Evolutionary conservation across 352 stramenopile species (phyloP), one percentile per base, ranked within the genome.

Genomic region (Thalassiosira ordinaria): DNA sequence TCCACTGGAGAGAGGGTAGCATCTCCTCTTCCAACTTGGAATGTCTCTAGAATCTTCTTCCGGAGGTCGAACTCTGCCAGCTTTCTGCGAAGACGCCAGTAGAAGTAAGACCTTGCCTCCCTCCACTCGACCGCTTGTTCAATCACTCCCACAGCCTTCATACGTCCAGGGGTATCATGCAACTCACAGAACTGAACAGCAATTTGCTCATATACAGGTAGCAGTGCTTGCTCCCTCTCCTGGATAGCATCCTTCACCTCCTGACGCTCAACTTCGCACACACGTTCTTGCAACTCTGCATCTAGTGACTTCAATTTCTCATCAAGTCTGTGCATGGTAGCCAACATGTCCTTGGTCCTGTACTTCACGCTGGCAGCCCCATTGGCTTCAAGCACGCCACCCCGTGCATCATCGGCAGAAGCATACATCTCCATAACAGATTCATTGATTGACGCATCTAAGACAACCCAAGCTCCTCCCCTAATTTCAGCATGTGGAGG

Each of bases 341-440:
- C 85, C 16, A 99, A 75, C 31, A 99, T 91, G 85, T 99, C 97
- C 82, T 98, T 98, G 77, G 97, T 96, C 61, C 97, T 92, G 93
- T 99, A 99, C 92, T 99, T 99, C 83, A 99, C 99, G 86, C 96
- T 96, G 37, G 98, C 98, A 59, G 94, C 94, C 78, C 98, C 98
- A 55, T 98, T 97, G 5, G 98, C 97, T 90, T 99, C 98, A 8
- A 99, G 91, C 37, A 99, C 97, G 79, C 97, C 97, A 84, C 97
- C 98, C 47, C 97, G 92, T 46, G 96, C 96, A 33, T 90, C 92
- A 51, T 85, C 75, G 33, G 94, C 89, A 72, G 98, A 95, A 24
- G 97, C 97, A 91, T 99, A 99, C 97, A 99, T 99, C 92, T 99
- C 98, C 97, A 99, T 99, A 65, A 99, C 96, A 65, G 96, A 95